These are phyloP conservation scores for Penicillium concentricum DNA, from an alignment of 2,329 filamentous ascomycete genomes.

Conservation along the genomic window DNA sequence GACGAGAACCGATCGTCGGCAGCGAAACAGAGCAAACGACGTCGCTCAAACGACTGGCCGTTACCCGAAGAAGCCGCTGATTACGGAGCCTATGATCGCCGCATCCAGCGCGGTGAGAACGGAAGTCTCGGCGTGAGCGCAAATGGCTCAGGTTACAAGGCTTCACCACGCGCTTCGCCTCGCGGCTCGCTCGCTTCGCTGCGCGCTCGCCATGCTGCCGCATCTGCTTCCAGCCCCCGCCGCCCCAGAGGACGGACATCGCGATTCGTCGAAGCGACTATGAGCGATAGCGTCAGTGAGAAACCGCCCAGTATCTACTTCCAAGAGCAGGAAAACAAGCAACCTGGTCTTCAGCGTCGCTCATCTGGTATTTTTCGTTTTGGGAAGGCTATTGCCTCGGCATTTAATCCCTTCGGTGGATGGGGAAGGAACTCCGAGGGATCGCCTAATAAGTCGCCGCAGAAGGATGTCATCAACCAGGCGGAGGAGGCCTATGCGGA, in stretches of 20 bases:
- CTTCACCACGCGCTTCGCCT: slow-evolving; percentile 21
- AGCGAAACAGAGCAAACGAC: slow-evolving; percentile 42
- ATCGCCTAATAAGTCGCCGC: slow-evolving; percentile 26
- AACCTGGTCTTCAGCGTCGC: slow-evolving; percentile 26
- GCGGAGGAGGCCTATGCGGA: slow-evolving; percentile 55
- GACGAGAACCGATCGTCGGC: slow-evolving; percentile 22
- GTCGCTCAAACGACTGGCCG: slow-evolving; percentile 48
- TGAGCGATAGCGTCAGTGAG: slow-evolving; percentile 76
- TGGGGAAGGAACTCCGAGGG: slow-evolving; percentile 47
- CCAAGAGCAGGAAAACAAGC: slow-evolving; percentile 34
- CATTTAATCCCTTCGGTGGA: slow-evolving; percentile 54
- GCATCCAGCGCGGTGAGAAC: slow-evolving; percentile 12
- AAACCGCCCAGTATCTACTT: slow-evolving; percentile 69
- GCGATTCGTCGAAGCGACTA: slow-evolving; percentile 73
- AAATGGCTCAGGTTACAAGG: slow-evolving; percentile 4
- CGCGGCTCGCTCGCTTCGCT: slow-evolving; percentile 18
- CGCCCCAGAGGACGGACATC: slow-evolving; percentile 56
- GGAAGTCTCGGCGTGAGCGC: neutral
- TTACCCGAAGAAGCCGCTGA: slow-evolving; percentile 28
- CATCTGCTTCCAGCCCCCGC: slow-evolving; percentile 22
- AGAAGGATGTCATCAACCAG: slow-evolving; percentile 47
- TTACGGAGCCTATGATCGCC: slow-evolving; percentile 14
- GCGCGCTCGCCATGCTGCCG: slow-evolving; percentile 16
- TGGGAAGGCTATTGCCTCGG: slow-evolving; percentile 54
- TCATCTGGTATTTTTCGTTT: slow-evolving; percentile 55